Evolutionary conservation across 768 basidiomycete species (phyloP), one percentile per base, ranked within the genome.

Genomic region (Tulasnella sp.): DNA sequence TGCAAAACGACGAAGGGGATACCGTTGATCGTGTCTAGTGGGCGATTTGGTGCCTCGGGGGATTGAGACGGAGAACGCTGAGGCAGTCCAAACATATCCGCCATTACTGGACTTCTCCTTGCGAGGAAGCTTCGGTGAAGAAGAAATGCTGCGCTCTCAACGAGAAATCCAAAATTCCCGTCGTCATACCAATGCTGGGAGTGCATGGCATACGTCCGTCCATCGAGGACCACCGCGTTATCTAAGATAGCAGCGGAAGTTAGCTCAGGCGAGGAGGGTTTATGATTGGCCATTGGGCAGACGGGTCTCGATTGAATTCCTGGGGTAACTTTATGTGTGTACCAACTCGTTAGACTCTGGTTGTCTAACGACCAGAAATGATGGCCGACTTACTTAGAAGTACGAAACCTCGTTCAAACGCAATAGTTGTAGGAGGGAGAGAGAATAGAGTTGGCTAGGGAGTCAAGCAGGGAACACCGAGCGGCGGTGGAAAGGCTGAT

Each of bases 131-230:
- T 75, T 14, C 74, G 40, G 74, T 75, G 74, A 3, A 42, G 40
- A 28, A 42, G 74, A 22, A 40, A 75, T 2, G 46, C 74, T 2
- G 46, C 14, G 40, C 40, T 75, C 58, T 77, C 76, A 6, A 77
- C 48, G 12, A 77, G 24, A n/a, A 77, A 77, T 24, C 41, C 48
- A 50, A 77, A 54, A 34, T n/a, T 77, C 4, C 76, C 76, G n/a
- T 77, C 76, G 1, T 77, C 48, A 24, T 54, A 77, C 41, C 48
- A 77, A 50, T 77, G 76, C 12, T 6, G 41, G 11, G 76, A 34
- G 76, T 77, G 44, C 18, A 5, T 69, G 16, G 64, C 34, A 34
- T 69, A 69, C 3, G 34, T 37, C 3, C 31, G 14, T 2, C 64
- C 64, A 37, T 22, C 34, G 31, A 69, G 5, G 5, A 69, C 31